A percentile compares a stretch with the other conserved stretches of the same genome.
Conservation (phyloP, 495 filamentous ascomycete genomes). For the Clavariopsis aquatica region DNA sequence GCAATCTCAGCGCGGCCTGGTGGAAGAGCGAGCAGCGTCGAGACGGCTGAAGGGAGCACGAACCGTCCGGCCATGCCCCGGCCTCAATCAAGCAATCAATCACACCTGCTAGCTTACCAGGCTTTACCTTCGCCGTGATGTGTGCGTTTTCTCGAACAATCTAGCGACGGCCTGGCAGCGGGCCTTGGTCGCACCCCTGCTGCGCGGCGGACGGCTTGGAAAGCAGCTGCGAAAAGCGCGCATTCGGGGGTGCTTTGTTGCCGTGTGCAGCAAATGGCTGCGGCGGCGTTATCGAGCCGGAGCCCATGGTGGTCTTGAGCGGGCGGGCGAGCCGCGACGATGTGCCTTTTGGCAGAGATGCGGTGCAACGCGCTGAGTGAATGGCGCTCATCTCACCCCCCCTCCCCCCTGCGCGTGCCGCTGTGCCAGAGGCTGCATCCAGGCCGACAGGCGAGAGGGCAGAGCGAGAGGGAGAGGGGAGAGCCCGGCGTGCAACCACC, state of each 20-base stretch:
- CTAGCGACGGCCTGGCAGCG: conserved; percentile 4
- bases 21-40: conserved; percentile 14
- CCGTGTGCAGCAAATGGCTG: neutral
- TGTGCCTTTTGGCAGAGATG: conserved; percentile 33
- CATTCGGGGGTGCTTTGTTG: conserved; percentile 5
- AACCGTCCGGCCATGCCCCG: conserved; percentile 1
- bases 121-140: conserved; percentile 27
- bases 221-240: conserved; percentile 7
- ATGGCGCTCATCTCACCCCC: conserved; percentile 7
- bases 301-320: conserved; percentile 5
- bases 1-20: conserved; percentile 28
- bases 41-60: conserved; percentile 36
- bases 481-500: conserved; percentile 21
- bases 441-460: conserved; percentile 19
- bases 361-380: conserved; percentile 30
- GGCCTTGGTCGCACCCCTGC: conserved; percentile 1
- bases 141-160: conserved; percentile 18
- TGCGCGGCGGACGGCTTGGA: conserved; percentile 2
- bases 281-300: conserved; percentile 38
- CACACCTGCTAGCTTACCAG: conserved; percentile 19
- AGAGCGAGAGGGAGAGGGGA: too few species aligned
- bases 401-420: conserved; percentile 7
- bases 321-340: too few species aligned
- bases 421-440: conserved; percentile 22
- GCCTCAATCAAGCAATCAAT: conserved; percentile 34